Evolutionary conservation across 1,284 basidiomycete genomes (phyloP), one percentile per base, ranked within the genome.

Genomic region (Sparassis latifolia): DNA sequence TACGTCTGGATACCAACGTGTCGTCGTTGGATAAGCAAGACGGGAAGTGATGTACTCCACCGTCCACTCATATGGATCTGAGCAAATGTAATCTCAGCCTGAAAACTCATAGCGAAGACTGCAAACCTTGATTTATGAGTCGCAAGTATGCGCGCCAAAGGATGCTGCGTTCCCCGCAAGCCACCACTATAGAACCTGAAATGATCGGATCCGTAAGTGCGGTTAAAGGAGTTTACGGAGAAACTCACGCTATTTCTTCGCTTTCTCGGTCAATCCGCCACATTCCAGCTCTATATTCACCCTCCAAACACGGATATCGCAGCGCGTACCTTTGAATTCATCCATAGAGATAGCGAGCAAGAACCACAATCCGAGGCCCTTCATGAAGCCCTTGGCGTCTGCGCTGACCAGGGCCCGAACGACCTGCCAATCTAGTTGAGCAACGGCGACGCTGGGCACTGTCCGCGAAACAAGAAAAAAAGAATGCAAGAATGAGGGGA

Each of bases 231-330:
- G 43, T 29, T 7, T 42, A 41, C 43, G 32, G n/a, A 33, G 44
- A 7, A 33, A 78, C 87, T 62, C 58, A 87, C 81, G 95, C 94
- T 43, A 99, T 81, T 68, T 99, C 95, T 66, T 99, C 95, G 10
- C 89, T 84, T 62, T 97, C 95, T 54, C 94, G 78, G 2, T 91
- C 94, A 3, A 97, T 80, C 28, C 95, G 71, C 0, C 88, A 86
- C 65, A 98, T 87, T 0, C 93, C 95, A 0, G 86, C 82, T 33
- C 95, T 77, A 64, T 97, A 98, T 60, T 97, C 94, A 10, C 96
- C 96, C 63, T 89, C 86, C 27, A 89, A 99, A 99, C 0, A 94
- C 91, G 0, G 96, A 96, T 0, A 94, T 97, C 10, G 92, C 92
- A 5, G 85, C 84, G 44, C 73, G 35, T 44, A 89, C 88, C 92